These are phyloP conservation scores for Rhizophora mangle DNA, from an alignment of 345 rosid species.

Conservation along the genomic window DNA sequence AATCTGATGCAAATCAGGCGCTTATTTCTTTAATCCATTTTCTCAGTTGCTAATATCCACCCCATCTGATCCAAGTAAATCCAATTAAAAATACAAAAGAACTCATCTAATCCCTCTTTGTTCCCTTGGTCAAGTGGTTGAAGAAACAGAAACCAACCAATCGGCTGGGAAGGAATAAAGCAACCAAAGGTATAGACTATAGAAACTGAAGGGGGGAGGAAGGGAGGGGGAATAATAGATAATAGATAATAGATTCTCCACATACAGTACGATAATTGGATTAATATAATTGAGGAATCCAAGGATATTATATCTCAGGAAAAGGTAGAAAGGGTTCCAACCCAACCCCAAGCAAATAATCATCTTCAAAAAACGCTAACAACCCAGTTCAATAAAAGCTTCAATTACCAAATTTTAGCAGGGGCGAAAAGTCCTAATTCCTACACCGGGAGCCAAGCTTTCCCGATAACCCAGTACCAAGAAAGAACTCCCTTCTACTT, in stretches of 20 bases:
- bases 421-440: not conserved
- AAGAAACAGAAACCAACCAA: slow-evolving; percentile 17
- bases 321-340: not conserved
- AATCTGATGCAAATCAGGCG: not conserved
- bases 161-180: slow-evolving; percentile 17
- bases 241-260: not conserved
- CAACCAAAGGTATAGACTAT: not conserved
- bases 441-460: not conserved
- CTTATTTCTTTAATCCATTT: not conserved
- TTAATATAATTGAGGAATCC: slow-evolving; percentile 28
- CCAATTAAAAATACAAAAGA: not conserved
- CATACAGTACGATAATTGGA: not conserved
- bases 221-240: no score
- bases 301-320: slow-evolving; percentile 18
- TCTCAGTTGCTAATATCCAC: not conserved
- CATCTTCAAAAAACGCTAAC: not conserved
- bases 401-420: not conserved
- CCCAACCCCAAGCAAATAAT: slow-evolving; percentile 12
- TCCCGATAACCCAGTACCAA: no score
- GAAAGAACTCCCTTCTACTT: no score
- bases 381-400: not conserved
- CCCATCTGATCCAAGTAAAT: not conserved
- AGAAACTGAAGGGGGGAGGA: no score
- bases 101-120: not conserved
- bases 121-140: not conserved